Evolutionary conservation across 805 yeast species (phyloP).

Genomic region (Saccharomycopsis synnaedendra): DNA sequence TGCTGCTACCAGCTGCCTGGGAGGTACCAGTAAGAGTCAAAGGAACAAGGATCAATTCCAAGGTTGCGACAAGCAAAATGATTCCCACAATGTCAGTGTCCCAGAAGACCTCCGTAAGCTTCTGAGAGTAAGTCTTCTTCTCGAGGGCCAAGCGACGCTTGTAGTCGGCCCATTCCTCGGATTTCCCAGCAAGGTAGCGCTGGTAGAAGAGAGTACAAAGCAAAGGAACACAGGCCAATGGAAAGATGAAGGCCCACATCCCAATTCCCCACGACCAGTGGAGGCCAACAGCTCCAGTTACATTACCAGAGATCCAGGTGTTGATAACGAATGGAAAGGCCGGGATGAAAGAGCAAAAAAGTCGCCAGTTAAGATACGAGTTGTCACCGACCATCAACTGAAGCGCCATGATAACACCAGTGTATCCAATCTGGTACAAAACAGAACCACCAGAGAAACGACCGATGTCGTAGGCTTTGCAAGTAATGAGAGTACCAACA

Average conservation of each 20-base stretch:
- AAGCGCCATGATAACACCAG: constrained; percentile 48
- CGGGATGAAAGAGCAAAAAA: constrained; percentile 52
- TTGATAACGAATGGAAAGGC: constrained; percentile 65
- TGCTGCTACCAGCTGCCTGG: constrained; percentile 18
- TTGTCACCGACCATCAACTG: constrained; percentile 54
- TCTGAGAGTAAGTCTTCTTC: constrained; percentile 16
- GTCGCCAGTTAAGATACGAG: constrained; percentile 62
- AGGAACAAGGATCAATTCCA: constrained; percentile 62
- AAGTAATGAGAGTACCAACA: constrained; percentile 45
- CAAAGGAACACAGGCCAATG: constrained; percentile 39
- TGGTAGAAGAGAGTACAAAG: constrained; percentile 34
- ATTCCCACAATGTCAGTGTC: constrained; percentile 56
- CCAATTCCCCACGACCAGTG: constrained; percentile 47
- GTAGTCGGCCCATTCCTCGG: constrained; percentile 27
- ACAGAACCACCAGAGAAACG: constrained; percentile 49
- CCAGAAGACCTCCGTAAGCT: constrained; percentile 41
- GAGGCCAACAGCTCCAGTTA: constrained; percentile 26
- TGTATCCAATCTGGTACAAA: constrained; percentile 36
- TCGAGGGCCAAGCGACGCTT: constrained; percentile 2
- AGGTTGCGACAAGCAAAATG: constrained; percentile 37
- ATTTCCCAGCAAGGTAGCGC: constrained; percentile 32
- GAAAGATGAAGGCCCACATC: constrained; percentile 50
- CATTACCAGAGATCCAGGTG: constrained; percentile 66
- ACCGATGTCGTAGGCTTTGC: constrained; percentile 41
- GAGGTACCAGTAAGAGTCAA: constrained; percentile 67